Percentiles rank a stretch among this genome's conserved stretches.
These are phyloP conservation scores for Auriscalpium microsporum DNA, from an alignment of 768 basidiomycete species.

Conservation along the genomic window DNA sequence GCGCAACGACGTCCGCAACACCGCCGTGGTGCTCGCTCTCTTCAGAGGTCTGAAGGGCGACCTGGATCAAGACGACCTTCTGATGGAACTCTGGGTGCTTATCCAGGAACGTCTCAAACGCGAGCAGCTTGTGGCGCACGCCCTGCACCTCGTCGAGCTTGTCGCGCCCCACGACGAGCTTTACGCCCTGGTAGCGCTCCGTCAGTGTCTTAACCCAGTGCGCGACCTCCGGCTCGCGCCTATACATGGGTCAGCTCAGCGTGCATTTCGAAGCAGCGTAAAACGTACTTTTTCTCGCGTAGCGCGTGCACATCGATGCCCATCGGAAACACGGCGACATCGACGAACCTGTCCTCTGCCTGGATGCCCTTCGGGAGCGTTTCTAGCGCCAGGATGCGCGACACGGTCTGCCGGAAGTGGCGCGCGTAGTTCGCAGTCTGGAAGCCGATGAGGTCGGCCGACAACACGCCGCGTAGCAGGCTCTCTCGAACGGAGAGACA, in stretches of 20 bases:
- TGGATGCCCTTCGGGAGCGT: conserved; percentile 80
- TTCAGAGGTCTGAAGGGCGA: conserved; percentile 76
- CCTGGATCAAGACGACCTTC: conserved; percentile 80
- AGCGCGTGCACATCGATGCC: conserved; percentile 74
- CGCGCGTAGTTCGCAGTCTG: conserved; percentile 79
- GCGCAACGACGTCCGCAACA: conserved; percentile 67
- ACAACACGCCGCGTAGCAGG: conserved; percentile 83
- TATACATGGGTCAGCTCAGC: conserved; percentile 18
- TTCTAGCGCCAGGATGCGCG: conserved; percentile 70
- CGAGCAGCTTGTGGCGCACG: conserved; percentile 73
- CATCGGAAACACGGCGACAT: conserved; percentile 86
- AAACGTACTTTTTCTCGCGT: conserved; percentile 52
- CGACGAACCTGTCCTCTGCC: conserved; percentile 61
- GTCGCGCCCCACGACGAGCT: conserved; percentile 80
- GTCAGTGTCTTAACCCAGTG: conserved; percentile 77
- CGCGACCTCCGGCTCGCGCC: conserved; percentile 65
- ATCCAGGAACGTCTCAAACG: conserved; percentile 77
- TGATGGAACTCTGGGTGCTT: conserved; percentile 73
- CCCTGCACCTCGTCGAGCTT: conserved; percentile 85
- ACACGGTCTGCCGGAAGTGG: conserved; percentile 81
- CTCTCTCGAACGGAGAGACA: conserved; percentile 75
- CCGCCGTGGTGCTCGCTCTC: conserved; percentile 66
- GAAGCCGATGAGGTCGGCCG: conserved; percentile 89
- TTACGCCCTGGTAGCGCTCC: conserved; percentile 79
- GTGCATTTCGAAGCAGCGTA: background rate